Base-by-base conservation (phyloP, 2,329 filamentous ascomycete species). In the Fusarium burgessii region DNA sequence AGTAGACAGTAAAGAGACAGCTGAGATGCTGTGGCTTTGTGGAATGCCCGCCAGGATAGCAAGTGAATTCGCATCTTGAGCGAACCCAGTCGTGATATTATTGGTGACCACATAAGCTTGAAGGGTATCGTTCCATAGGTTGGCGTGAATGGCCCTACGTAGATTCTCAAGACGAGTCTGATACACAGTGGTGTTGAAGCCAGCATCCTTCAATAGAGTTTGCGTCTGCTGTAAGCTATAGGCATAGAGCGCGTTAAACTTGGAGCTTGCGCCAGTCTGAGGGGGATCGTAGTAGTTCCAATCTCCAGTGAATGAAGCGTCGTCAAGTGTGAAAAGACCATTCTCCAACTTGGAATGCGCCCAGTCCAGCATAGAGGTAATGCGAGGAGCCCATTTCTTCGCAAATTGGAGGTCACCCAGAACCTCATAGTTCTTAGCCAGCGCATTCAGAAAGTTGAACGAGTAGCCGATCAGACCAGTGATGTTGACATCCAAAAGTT, bases 221-320 rank as follows among this genome's bases (percentile, higher is more conserved):
- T 40, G 17, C 0, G 57, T 52, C 18, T 52, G 38, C 0, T 62
- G 60, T 0, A 62, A n/a, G 12, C 45, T 51, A 15, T 62, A 62
- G 0, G 57, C 45, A 13, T 62, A 62, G 1, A 62, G 15, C 0
- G 60, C 14, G 9, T 62, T 62, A 25, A 62, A 62, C 20, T 62
- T 63, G 4, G 60, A 33, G 13, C 60, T 62, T 0, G 57, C 60
- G 0, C 57, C 60, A 3, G 18, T 63, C 12, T 63, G 60, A 0
- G 57, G 9, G 3, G 57, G 60, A 5, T 63, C 57, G 14, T 63
- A 63, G 4, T 62, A 63, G 3, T 62, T 63, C 60, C 60, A 62
- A 2, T 63, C 57, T 29, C 60, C 60, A 0, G 60, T 20, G 2
- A 63, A 33, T 0, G 38, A 15, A 15, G 45, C 17, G 32, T 45